A percentile compares a stretch with the other conserved stretches of the same genome.
These are phyloP conservation scores for Chloranthus sessilifolius DNA, from an alignment of 164 flowering plant genomes.

Conservation along the genomic window DNA sequence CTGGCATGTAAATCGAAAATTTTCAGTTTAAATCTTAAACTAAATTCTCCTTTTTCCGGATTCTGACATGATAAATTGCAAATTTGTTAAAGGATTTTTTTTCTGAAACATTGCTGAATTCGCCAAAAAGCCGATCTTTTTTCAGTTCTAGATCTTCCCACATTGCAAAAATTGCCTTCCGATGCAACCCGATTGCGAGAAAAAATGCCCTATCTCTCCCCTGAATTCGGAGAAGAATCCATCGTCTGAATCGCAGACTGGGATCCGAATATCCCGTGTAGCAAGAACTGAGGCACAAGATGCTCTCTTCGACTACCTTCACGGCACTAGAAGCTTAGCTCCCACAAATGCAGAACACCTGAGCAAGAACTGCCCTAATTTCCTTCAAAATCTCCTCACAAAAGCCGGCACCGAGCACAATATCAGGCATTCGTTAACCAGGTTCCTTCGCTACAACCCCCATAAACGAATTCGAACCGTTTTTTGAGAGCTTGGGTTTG, in stretches of 20 bases:
- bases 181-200: too few species aligned
- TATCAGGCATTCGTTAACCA: conserved; percentile 26
- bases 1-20: too few species aligned
- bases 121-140: background rate
- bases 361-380: conserved; percentile 59
- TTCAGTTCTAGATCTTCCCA: background rate
- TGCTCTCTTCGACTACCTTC: conserved; percentile 69
- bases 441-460: conserved; percentile 71
- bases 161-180: background rate
- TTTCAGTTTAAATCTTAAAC: too few species aligned
- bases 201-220: too few species aligned
- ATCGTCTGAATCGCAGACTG: conserved; percentile 1
- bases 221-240: background rate
- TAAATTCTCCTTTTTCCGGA: too few species aligned
- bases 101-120: too few species aligned
- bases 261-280: conserved; percentile 8
- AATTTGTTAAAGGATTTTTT: too few species aligned
- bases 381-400: conserved; percentile 38
- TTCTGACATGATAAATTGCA: too few species aligned
- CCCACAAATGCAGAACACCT: conserved; percentile 66
- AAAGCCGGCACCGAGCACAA: conserved; percentile 28
- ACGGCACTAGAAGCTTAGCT: conserved; percentile 50
- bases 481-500: conserved; percentile 84
- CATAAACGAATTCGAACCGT: conserved; percentile 83
- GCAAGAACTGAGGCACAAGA: conserved; percentile 32